Evolutionary conservation across 2,329 filamentous ascomycete species (phyloP), one percentile per base, ranked within the genome.

Genomic region (Monilinia fructicola): DNA sequence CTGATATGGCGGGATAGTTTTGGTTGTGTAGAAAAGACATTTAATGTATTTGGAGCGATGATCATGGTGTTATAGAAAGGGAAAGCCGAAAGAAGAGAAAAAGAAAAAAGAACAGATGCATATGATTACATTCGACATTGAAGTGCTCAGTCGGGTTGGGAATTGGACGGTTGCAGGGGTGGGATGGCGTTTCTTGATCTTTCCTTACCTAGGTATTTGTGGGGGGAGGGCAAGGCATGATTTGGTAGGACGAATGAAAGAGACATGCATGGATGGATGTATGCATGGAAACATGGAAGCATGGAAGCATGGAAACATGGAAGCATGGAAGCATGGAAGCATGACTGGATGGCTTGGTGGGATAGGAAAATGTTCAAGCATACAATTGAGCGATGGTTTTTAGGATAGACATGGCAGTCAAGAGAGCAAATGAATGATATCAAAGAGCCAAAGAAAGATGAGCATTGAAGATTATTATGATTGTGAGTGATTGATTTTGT

Each of bases 1-100:
- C 72, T 61, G 73, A 67, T 56, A 65, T 74, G 64, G 69, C 70
- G 31, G 73, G 73, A 35, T 74, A 74, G 53, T 59, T 21, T 26
- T 16, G 31, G 10, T 46, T 54, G 46, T 21, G n/a, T 40, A 23
- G 42, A 23, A 38, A 11, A 2, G 9, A 16, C 14, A 42, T 16
- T 42, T 42, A 16, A 16, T 42, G 40, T 42, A 42, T 42, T 42
- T 40, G 40, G 40, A 16, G 14, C 12, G 12, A 16, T 14, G 40
- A 5, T 42, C 40, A 42, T 16, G 44, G 35, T 42, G 14, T 14
- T 3, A 26, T 53, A 42, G 28, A 54, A 48, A 23, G 14, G 42
- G 61, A 11, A 21, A 35, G 54, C n/a, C 9, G 31, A 7, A 26
- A 5, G 0, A 26, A 23, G 21, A 18, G 35, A 35, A 21, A 31